A percentile compares a stretch with the other conserved stretches of the same genome.
Evolutionary conservation across 768 basidiomycete genomes (phyloP).

Genomic region (Naganishia friedmannii): DNA sequence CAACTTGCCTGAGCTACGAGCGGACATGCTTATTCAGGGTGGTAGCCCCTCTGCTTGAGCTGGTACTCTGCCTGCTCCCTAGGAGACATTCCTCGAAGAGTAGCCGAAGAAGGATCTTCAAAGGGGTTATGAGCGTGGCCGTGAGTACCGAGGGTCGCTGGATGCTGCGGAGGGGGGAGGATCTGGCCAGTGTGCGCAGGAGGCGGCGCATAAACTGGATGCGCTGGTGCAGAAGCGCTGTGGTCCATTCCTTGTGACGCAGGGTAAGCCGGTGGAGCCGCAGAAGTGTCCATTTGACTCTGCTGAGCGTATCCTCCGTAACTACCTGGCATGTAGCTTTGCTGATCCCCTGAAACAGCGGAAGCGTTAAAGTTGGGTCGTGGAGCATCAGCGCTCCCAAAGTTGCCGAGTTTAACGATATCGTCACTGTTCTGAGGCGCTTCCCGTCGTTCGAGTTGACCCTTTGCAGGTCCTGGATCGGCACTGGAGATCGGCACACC

Average conservation of each 20-base stretch:
- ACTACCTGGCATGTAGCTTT: slow-evolving; percentile 1
- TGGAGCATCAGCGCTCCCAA: slow-evolving; percentile 21
- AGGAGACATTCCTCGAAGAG: slow-evolving; percentile 9
- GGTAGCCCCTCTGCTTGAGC: slow-evolving; percentile 18
- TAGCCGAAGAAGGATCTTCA: neutral
- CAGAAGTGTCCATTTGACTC: neutral
- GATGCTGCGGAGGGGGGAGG: slow-evolving; percentile 29
- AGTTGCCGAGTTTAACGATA: slow-evolving; percentile 31
- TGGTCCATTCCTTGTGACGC: slow-evolving; percentile 12
- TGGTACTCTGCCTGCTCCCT: slow-evolving; percentile 31
- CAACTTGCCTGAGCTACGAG: too few relatives aligned
- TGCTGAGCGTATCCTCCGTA: neutral
- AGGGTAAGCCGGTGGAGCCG: slow-evolving; percentile 5
- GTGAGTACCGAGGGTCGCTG: slow-evolving; percentile 12
- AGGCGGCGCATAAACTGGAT: slow-evolving; percentile 8
- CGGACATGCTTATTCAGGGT: slow-evolving; percentile 6
- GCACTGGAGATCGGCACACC: slow-evolving; percentile 23
- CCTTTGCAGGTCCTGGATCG: slow-evolving; percentile 23
- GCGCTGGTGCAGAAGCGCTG: neutral
- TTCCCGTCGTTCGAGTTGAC: slow-evolving; percentile 25
- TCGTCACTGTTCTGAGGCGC: slow-evolving; percentile 5
- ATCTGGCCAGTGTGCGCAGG: neutral
- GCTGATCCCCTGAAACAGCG: neutral
- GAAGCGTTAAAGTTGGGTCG: neutral
- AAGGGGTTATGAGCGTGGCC: slow-evolving; percentile 9